phyloP scores from a whole-genome alignment of 2,329 filamentous ascomycete genomes.

The Alternaria sp. region DNA sequence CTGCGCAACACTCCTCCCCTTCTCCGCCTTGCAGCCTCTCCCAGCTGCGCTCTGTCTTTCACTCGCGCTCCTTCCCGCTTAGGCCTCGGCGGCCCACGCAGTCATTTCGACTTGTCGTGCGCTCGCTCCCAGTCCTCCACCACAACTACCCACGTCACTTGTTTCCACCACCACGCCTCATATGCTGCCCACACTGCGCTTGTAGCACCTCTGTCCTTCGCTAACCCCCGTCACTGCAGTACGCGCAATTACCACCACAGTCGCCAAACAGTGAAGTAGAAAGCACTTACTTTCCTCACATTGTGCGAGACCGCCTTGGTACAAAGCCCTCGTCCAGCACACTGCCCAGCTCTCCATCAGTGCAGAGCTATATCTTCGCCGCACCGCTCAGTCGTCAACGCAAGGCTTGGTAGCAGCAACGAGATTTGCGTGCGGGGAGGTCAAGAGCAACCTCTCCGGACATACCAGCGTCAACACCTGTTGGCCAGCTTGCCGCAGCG shows the following conservation, averaged over 20 bases:
- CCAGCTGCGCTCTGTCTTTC: constrained; percentile 2
- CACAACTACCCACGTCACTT: constrained; percentile 2
- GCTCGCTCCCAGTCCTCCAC: not conserved
- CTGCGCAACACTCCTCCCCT: constrained; percentile 7
- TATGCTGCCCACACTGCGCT: not conserved
- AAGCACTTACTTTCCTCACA: constrained; percentile 10
- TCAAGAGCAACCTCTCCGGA: constrained; percentile 50
- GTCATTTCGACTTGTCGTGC: constrained; percentile 5
- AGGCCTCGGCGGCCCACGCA: not conserved
- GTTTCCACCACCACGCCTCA: not conserved
- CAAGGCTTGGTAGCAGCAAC: constrained; percentile 27
- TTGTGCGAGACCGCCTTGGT: constrained; percentile 9
- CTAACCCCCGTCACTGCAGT: constrained; percentile 26
- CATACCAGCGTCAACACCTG: constrained; percentile 36
- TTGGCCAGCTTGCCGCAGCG: constrained; percentile 38
- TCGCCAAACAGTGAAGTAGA: constrained; percentile 13
- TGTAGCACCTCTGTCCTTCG: not conserved
- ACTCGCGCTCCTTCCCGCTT: constrained; percentile 1
- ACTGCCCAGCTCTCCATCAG: constrained; percentile 7
- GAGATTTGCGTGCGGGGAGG: constrained; percentile 49
- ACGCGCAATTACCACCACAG: constrained; percentile 5
- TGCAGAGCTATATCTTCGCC: constrained; percentile 7
- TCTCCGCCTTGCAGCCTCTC: constrained; percentile 1
- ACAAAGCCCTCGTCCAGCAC: constrained; percentile 7
- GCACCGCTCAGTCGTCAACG: constrained; percentile 7